Evolutionary conservation across 805 yeast species (phyloP).

Genomic region (Candida pseudoglaebosa): DNA sequence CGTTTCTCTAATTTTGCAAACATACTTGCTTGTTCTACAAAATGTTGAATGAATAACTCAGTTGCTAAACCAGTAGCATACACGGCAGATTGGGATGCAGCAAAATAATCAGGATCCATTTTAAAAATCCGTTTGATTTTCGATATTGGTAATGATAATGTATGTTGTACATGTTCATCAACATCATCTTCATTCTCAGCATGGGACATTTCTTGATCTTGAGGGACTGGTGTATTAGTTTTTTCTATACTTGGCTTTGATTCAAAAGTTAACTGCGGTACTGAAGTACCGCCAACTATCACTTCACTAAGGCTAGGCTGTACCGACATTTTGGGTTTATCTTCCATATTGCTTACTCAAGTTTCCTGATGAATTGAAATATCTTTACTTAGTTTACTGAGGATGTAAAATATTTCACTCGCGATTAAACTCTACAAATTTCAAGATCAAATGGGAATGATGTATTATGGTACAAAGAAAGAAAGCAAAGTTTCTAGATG

Average conservation of each 20-base stretch:
- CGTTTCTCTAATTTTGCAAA: constrained; percentile 62
- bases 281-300: background rate
- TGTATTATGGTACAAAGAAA: constrained; percentile 5
- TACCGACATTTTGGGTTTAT: background rate
- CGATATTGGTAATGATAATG: constrained; percentile 53
- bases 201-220: constrained; percentile 8
- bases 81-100: constrained; percentile 69
- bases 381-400: no score
- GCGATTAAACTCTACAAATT: no score
- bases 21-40: constrained; percentile 67
- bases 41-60: constrained; percentile 65
- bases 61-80: constrained; percentile 75
- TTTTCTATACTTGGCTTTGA: constrained; percentile 6
- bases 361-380: no score
- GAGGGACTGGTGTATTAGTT: constrained; percentile 9
- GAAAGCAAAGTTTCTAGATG: background rate
- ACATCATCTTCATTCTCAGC: constrained; percentile 12
- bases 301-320: background rate
- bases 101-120: constrained; percentile 67
- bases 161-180: constrained; percentile 23
- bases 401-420: no score
- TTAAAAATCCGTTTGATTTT: constrained; percentile 70
- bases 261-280: constrained; percentile 3
- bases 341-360: background rate
- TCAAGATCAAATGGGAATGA: no score